phyloP scores from a whole-genome alignment of 2,329 filamentous ascomycete species.

The Pseudocercospora cruenta region DNA sequence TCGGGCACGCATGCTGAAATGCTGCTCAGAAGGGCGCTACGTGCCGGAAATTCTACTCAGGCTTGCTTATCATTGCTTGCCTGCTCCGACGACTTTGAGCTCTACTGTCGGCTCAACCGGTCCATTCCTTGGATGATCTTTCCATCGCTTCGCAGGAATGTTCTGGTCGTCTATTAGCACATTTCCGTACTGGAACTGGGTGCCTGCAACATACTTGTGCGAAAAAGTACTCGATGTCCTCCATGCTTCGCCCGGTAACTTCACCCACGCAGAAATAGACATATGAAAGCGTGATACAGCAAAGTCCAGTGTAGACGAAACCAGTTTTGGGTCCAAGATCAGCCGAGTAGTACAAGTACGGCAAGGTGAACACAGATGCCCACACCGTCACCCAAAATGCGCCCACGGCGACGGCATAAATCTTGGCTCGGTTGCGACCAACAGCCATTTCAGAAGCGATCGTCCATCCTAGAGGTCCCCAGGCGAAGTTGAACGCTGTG shows the following conservation, averaged over 20 bases:
- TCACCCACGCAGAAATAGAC: background rate
- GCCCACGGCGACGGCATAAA: background rate
- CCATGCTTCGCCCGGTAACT: background rate
- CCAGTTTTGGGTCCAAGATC: background rate
- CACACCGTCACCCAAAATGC: background rate
- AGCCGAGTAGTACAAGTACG: background rate
- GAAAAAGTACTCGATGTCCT: background rate
- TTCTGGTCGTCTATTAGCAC: background rate
- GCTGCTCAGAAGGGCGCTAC: background rate
- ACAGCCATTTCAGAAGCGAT: conserved; percentile 6
- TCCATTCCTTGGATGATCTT: background rate
- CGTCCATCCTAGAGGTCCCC: background rate
- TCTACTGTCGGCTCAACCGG: background rate
- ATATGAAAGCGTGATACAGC: background rate
- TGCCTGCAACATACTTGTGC: background rate
- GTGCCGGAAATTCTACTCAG: background rate
- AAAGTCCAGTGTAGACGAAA: background rate
- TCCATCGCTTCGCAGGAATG: background rate
- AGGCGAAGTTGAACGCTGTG: background rate
- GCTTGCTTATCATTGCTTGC: background rate
- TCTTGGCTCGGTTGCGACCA: background rate
- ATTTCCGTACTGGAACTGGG: background rate
- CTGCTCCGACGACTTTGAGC: background rate
- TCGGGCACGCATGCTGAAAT: background rate
- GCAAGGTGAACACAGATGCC: background rate